Percentiles rank a stretch among this genome's conserved stretches.
Conservation (phyloP, 2,329 filamentous ascomycete species). For the Acrocalymma vagum region DNA sequence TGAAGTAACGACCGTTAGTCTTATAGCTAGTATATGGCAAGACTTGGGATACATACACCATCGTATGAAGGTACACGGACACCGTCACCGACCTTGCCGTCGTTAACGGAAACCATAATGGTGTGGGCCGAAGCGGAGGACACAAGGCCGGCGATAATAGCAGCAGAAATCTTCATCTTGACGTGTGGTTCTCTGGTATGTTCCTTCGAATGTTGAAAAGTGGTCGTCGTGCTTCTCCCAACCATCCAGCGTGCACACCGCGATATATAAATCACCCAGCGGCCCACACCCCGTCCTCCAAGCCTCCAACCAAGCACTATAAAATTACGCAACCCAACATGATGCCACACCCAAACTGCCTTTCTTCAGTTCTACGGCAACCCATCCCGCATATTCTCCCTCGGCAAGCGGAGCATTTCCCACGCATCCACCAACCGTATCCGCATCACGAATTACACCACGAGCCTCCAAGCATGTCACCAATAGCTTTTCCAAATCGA, state of each 20-base stretch:
- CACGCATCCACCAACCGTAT: slow-evolving; percentile 27
- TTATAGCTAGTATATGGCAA: not conserved
- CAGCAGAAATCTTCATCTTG: slow-evolving; percentile 38
- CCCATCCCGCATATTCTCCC: slow-evolving; percentile 2
- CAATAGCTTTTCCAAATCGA: slow-evolving; percentile 9
- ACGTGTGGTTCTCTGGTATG: not conserved
- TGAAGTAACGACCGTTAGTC: slow-evolving; percentile 48
- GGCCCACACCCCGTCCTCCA: not conserved
- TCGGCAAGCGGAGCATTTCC: slow-evolving; percentile 17
- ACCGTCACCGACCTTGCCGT: slow-evolving; percentile 57
- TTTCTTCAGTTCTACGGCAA: no score
- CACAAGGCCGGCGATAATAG: slow-evolving; percentile 33
- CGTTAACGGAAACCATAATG: slow-evolving; percentile 60
- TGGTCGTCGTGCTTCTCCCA: no score
- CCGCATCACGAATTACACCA: slow-evolving; percentile 11
- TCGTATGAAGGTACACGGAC: slow-evolving; percentile 59
- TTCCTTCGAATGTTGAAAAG: not conserved
- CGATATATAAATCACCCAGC: slow-evolving; percentile 8
- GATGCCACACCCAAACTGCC: slow-evolving; percentile 12
- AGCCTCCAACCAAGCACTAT: slow-evolving; percentile 8
- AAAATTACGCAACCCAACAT: slow-evolving; percentile 5
- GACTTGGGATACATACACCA: slow-evolving; percentile 26
- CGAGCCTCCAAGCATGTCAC: slow-evolving; percentile 6
- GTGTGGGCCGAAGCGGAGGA: slow-evolving; percentile 57
- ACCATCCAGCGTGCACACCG: not conserved